Evolutionary conservation across 768 basidiomycete species (phyloP), one percentile per base, ranked within the genome.

Genomic region (Tephrocybe sp.): DNA sequence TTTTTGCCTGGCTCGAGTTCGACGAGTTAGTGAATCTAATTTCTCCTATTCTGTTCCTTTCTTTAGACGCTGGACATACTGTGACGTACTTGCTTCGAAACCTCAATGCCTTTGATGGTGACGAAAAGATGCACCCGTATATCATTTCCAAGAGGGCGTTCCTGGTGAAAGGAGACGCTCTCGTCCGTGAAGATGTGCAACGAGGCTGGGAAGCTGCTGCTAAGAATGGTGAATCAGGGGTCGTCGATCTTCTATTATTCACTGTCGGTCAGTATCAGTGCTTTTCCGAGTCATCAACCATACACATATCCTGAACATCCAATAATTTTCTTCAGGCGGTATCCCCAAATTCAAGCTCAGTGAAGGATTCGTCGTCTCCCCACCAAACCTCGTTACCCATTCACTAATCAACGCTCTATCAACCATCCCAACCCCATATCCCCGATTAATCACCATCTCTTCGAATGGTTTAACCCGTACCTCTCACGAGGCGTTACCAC

Each of bases 71-170:
- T 45, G 84, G 85, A 30, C 71, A 77, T 3, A 80, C 73, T 2
- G 81, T 87, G 0, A 84, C 83, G 0, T 86, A 83, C 56, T 70
- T 87, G 12, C 70, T 88, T 33, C 78, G 86, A 36, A 71, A 67
- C n/a, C 64, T 74, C 0, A 52, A 64, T 11, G 69, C 71, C 4
- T 86, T 88, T 54, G 81, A 84, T 38, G 50, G 64, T 4, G 79
- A 88, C 55, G 66, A 68, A 18, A 56, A 53, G 3, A 76, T 88
- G 13, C 78, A 86, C 53, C 49, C 54, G 6, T 76, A 78, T 59
- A 57, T 87, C 40, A 60, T 68, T 39, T 57, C 69, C 0, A 82
- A 82, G 4, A 74, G 73, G 46, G 86, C 79, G 1, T 71, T 63
- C 7, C 64, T 87, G 8, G 58, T 84, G 8, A 70, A 80, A 53